Evolutionary conservation across 306 rosid genomes (phyloP).

Genomic region (Oxytropis ochrocephala): DNA sequence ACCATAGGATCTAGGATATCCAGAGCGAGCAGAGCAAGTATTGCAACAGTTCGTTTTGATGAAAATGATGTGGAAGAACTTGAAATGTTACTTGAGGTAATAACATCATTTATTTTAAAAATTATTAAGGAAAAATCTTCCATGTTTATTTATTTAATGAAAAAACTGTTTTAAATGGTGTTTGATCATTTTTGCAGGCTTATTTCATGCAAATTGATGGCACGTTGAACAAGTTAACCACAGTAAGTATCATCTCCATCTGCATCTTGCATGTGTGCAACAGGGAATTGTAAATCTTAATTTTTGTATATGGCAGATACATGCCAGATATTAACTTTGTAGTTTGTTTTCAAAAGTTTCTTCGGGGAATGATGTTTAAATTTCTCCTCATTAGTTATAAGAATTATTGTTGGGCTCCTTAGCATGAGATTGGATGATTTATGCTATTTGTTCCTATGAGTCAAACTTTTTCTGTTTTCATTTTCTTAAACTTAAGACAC

Average conservation of each 20-base stretch:
- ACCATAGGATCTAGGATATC: slow-evolving; percentile 74
- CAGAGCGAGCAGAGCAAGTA: slow-evolving; percentile 74
- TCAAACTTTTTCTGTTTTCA: neutral
- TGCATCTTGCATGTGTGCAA: neutral
- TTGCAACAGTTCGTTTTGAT: slow-evolving; percentile 64
- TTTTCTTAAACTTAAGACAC: neutral
- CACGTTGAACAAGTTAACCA: slow-evolving; percentile 76
- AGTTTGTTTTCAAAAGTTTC: neutral
- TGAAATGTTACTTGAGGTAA: slow-evolving; percentile 93
- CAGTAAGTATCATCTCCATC: slow-evolving; percentile 35
- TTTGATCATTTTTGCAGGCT: slow-evolving; percentile 53
- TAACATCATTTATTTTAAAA: slow-evolving; percentile 7
- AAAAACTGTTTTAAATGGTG: neutral
- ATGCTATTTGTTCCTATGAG: neutral
- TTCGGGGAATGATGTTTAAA: neutral
- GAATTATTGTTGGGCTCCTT: neutral
- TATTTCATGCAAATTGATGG: slow-evolving; percentile 92
- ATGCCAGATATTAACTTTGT: neutral
- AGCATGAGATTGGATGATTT: neutral
- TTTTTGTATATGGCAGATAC: neutral
- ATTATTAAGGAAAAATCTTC: neutral
- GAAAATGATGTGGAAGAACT: slow-evolving; percentile 92
- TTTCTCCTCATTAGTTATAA: neutral
- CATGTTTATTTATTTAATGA: neutral
- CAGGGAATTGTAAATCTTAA: neutral